Base-by-base conservation (phyloP, 2,329 filamentous ascomycete species). In the Aspergillus arachidicola region DNA sequence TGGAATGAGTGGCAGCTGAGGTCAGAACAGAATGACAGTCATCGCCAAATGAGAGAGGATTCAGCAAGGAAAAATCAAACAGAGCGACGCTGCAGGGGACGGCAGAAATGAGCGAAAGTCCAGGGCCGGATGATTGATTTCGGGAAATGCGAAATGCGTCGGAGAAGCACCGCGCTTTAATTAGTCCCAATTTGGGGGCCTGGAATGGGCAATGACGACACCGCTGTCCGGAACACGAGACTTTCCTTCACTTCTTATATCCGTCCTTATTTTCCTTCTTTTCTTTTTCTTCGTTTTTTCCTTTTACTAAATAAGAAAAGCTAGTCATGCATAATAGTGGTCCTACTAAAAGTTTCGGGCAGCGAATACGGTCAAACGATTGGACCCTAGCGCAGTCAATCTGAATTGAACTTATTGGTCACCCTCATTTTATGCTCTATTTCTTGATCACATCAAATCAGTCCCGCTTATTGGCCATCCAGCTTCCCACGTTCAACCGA, bases 21-120 rank as follows among this genome's bases (percentile, higher is more conserved):
- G 57, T 55, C 38, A 61, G 48, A 60, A 61, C 30, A 48, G 53
- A 56, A 19, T 21, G 45, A 64, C 46, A 64, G 57, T 48, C 64
- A 68, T 68, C 62, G 59, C 64, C 64, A 56, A 48, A 61, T 36
- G 62, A 41, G 34, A 32, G 46, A 53, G 21, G 16, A 61, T 50
- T 30, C 26, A 38, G 28, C 19, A 38, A 58, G 45, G 34, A 28
- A 45, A 59, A 66, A 51, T 41, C 32, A 62, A 50, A 56, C 55
- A 63, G 54, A 48, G 50, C 64, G 38, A 59, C 56, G 43, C 38
- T n/a, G 41, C 50, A 45, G 57, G 46, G 36, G 62, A 61, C 51
- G 61, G 45, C 46, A 55, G 43, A 41, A 41, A 57, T 21, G 45
- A 55, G 59, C 43, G 50, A 66, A 56, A 63, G 59, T 56, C 38